Evolutionary conservation across 2,329 filamentous ascomycete species (phyloP).

Genomic region (Colletotrichum endophyticum): DNA sequence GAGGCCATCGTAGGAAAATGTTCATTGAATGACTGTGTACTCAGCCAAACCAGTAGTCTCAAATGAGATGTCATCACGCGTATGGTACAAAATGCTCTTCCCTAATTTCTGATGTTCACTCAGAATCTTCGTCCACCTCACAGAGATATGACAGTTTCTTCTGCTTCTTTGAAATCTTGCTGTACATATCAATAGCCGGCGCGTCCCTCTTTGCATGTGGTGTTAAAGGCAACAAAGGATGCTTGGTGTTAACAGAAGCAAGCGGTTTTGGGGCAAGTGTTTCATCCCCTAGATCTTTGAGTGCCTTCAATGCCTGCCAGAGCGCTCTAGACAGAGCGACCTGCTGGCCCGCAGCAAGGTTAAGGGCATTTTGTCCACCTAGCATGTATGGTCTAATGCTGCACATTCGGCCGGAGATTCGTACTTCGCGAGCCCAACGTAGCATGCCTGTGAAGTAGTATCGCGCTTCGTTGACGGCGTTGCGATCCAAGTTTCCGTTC

Average conservation of each 20-base stretch:
- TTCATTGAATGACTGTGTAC: neutral
- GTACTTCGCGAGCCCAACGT: neutral
- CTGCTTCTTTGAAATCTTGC: neutral
- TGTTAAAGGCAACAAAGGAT: neutral
- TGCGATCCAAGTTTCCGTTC: neutral
- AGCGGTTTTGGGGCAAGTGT: neutral
- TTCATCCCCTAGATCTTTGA: neutral
- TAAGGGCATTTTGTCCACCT: neutral
- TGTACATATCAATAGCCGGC: neutral
- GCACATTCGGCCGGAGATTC: neutral
- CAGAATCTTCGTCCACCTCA: neutral
- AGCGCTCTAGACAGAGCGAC: neutral
- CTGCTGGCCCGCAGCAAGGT: neutral
- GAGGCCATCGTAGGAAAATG: neutral
- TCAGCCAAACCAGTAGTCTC: neutral
- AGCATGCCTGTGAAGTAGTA: neutral
- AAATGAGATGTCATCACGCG: neutral
- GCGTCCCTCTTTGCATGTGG: neutral
- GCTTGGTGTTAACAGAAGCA: neutral
- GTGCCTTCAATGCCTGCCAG: neutral
- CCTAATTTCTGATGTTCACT: neutral
- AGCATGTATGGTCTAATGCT: neutral
- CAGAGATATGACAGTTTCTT: neutral
- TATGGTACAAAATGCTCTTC: neutral
- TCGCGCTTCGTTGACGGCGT: neutral